Base-by-base conservation (phyloP, 148 eudicot species). In the Vaccinium myrtillus region DNA sequence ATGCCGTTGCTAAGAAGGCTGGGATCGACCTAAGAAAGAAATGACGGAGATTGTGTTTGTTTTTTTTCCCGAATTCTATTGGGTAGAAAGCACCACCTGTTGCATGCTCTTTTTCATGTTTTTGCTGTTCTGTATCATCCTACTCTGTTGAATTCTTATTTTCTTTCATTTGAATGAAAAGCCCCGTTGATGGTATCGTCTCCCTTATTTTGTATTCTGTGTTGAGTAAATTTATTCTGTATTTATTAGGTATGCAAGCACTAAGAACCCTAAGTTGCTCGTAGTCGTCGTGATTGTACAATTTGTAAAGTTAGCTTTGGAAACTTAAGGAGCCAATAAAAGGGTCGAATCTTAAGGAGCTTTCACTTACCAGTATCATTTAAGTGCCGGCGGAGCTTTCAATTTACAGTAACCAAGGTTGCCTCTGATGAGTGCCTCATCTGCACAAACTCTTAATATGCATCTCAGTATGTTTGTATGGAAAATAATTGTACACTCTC, bases 1-100 rank as follows among this genome's bases (percentile, higher is more conserved):
- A 91, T 88, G 98, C 94, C 69, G 93, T 94, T 63, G 98, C 98
- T 3, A 97, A 97, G 92, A 94, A 97, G 90, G 99, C 98, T 32
- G 99, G 99, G 81, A 93, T 95, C 79, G 98, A 97, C 88, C 98
- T 97, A 69, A 71, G 95, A 82, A 97, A 97, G 91, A 81, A 88
- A 76, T 95, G 84, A 86, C 21, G 7, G 36, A 83, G 79, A 21
- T 21, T 18, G 43, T 18, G 23, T 69, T 77, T 59, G 54, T 77
- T 82, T 75, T 43, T 77, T 80, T 67, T 81, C 7, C 46, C 49
- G 16, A 51, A 70, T 70, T 2, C 63, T 86, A 78, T 65, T 78
- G 83, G 83, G 86, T 54, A 32, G 81, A 79, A 81, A 86, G 81
- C 84, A 75, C 25, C 67, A 58, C 19, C 56, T 46, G 55, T 56